phyloP scores from a whole-genome alignment of 306 rosid genomes.

The Lithocarpus polystachyus region DNA sequence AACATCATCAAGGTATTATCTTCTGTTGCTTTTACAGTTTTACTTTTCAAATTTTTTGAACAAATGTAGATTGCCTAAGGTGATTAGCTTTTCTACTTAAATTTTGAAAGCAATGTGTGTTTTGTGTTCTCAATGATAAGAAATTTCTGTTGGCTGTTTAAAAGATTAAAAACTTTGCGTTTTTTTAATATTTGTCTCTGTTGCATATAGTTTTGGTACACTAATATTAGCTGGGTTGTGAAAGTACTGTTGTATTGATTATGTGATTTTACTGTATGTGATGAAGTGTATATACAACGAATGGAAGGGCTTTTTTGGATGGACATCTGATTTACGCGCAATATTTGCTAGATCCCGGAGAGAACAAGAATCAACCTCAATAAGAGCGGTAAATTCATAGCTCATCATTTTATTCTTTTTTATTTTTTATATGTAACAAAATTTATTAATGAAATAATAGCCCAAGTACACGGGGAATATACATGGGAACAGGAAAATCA shows the following conservation, averaged over 20 bases:
- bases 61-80: neutral
- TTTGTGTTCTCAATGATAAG: neutral
- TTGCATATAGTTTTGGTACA: neutral
- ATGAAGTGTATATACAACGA: constrained; percentile 76
- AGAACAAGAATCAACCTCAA: constrained; percentile 52
- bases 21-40: neutral
- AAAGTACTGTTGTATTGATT: neutral
- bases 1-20: neutral
- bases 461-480: too few relatives aligned
- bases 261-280: constrained; percentile 1
- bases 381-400: constrained; percentile 51
- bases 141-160: neutral
- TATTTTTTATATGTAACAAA: too few relatives aligned
- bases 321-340: constrained; percentile 82
- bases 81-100: neutral
- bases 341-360: constrained; percentile 61
- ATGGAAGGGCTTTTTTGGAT: constrained; percentile 82
- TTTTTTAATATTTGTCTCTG: neutral
- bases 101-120: neutral
- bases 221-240: neutral
- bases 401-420: neutral
- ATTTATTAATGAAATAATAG: too few relatives aligned
- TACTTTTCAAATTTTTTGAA: neutral
- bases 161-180: neutral
- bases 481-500: too few relatives aligned